phyloP scores from a whole-genome alignment of 106 monocot species.

The Dioscorea zingiberensis region DNA sequence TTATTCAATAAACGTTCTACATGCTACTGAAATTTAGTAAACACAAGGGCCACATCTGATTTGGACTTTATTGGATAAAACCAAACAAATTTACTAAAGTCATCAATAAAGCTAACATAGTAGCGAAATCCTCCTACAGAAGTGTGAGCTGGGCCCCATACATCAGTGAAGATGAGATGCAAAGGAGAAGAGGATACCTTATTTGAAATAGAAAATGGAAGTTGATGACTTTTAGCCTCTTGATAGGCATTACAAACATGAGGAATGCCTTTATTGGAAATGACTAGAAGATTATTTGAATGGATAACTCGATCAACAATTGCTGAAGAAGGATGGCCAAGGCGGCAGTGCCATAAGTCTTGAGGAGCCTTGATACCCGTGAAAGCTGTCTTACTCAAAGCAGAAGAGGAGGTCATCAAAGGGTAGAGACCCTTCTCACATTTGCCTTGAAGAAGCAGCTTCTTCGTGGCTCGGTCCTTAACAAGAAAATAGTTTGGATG shows the following conservation, averaged over 20 bases:
- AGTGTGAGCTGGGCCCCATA: not conserved
- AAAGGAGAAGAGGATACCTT: not conserved
- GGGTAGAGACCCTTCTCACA: too few species aligned
- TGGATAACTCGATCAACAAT: too few species aligned
- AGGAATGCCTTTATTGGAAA: not conserved
- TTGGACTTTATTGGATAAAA: not conserved
- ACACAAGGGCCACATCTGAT: not conserved
- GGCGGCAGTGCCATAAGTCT: too few species aligned
- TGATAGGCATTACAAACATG: not conserved
- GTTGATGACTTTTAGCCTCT: not conserved
- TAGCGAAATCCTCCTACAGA: not conserved
- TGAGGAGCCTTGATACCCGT: too few species aligned
- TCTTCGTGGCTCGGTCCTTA: too few species aligned
- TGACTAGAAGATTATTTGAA: not conserved
- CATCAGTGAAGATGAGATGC: not conserved
- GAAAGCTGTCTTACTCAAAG: too few species aligned
- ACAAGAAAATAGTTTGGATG: too few species aligned
- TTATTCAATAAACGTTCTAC: not conserved
- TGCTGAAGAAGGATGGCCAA: too few species aligned
- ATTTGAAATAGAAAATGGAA: not conserved
- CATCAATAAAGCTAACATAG: slow-evolving; percentile 6
- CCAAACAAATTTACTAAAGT: not conserved
- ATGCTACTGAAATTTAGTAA: not conserved
- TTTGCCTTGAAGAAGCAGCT: too few species aligned
- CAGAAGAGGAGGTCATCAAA: too few species aligned